phyloP scores from a whole-genome alignment of 2,329 filamentous ascomycete species.

The Sporothrix mexicana region DNA sequence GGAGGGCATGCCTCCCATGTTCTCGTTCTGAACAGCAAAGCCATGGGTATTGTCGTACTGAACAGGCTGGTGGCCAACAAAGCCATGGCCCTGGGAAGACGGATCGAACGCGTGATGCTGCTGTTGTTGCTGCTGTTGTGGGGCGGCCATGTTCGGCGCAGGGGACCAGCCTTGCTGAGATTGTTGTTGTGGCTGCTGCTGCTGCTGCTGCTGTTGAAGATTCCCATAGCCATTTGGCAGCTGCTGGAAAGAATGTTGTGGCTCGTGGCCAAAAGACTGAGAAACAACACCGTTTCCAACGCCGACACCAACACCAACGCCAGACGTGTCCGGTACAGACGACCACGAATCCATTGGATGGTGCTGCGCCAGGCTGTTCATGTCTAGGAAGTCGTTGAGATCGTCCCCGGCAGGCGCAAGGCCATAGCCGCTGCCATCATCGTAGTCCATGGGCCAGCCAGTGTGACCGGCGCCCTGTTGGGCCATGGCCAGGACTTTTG shows the following conservation, averaged over 20 bases:
- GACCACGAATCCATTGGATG: slow-evolving; percentile 35
- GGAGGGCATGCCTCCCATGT: slow-evolving; percentile 8
- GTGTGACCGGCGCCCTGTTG: slow-evolving; percentile 35
- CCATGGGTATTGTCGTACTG: slow-evolving; percentile 18
- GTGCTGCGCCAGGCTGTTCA: slow-evolving; percentile 33
- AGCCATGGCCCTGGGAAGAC: slow-evolving; percentile 23
- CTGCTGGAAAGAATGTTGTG: slow-evolving; percentile 23
- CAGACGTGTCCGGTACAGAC: background rate
- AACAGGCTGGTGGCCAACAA: slow-evolving; percentile 3
- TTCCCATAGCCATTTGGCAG: slow-evolving; percentile 17
- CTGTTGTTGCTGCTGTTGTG: slow-evolving; percentile 8
- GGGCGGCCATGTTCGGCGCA: background rate
- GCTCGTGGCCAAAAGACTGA: slow-evolving; percentile 5
- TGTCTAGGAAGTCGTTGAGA: slow-evolving; percentile 32
- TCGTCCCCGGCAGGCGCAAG: slow-evolving; percentile 31
- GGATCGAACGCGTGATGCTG: slow-evolving; percentile 18
- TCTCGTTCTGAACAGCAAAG: slow-evolving; percentile 25
- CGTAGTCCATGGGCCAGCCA: slow-evolving; percentile 36
- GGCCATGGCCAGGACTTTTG: slow-evolving; percentile 33
- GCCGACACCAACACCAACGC: background rate
- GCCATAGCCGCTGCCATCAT: slow-evolving; percentile 32
- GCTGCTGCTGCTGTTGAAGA: slow-evolving; percentile 7
- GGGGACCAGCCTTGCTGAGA: background rate
- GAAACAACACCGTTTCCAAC: background rate
- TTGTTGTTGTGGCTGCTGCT: background rate